Conservation (phyloP, 148 eudicot genomes). For the Oxyria digyna region DNA sequence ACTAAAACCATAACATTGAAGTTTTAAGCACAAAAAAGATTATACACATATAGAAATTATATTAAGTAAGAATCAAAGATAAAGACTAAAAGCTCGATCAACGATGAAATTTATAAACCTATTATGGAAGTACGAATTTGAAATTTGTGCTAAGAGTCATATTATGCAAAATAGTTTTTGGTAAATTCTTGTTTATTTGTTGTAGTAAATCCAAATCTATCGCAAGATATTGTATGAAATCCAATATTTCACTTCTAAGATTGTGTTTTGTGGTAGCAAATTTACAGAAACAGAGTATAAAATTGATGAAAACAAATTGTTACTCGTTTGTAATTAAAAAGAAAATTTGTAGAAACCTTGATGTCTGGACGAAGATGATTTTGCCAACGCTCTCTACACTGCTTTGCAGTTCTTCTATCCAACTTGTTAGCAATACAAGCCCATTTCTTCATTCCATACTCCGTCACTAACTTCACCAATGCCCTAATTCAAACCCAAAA, state of each 20-base stretch:
- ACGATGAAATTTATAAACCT: too few species aligned
- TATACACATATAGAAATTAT: too few species aligned
- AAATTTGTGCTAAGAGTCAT: too few species aligned
- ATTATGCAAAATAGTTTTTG: too few species aligned
- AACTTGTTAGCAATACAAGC: constrained; percentile 38
- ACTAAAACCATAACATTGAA: too few species aligned
- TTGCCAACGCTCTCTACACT: constrained; percentile 79
- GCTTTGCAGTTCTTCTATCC: constrained; percentile 61
- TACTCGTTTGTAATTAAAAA: neutral
- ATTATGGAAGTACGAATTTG: too few species aligned
- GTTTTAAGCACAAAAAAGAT: too few species aligned
- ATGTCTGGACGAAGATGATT: constrained; percentile 70
- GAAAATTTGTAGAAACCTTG: constrained; percentile 32
- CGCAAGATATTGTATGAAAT: neutral
- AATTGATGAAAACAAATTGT: neutral
- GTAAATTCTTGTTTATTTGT: too few species aligned
- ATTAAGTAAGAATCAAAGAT: too few species aligned
- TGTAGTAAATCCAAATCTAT: neutral
- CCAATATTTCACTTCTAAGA: neutral
- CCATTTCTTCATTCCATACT: constrained; percentile 48
- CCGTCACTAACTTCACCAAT: constrained; percentile 31
- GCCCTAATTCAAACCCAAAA: constrained; percentile 11
- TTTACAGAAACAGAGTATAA: neutral
- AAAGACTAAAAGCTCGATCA: too few species aligned
- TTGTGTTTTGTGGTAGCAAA: neutral